Base-by-base conservation (phyloP, 2,329 filamentous ascomycete genomes). In the Cordyceps javanica region DNA sequence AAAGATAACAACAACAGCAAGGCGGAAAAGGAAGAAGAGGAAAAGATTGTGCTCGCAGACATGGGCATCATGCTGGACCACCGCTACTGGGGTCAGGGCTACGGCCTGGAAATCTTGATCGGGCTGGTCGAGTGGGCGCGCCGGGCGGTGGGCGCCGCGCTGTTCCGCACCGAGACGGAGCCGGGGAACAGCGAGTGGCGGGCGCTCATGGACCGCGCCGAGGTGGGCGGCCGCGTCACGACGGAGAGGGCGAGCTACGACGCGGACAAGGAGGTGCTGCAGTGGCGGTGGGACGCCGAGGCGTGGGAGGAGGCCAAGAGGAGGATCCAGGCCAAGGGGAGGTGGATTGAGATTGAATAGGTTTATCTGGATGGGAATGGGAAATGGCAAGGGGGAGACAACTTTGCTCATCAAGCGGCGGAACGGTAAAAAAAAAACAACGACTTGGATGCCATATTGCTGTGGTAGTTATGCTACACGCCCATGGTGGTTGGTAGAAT, bases 51-150 rank as follows among this genome's bases (percentile, higher is more conserved):
- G 9, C 36, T 62, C 14, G 58, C 58, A 19, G 63, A 67, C 49
- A 58, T 58, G 11, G 66, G 63, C 5, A 48, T 62, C 1, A 52
- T 66, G 21, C 62, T 68, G 23, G 62, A 66, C 50, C 60, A 64
- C 42, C 60, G 50, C 0, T 60, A 63, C 57, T 59, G 57, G 39
- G 58, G 62, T 5, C 61, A 48, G 51, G 64, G 66, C 0, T 64
- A 60, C 28, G 64, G 63, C 13, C 42, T 57, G 6, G 66, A 68
- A 58, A 55, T 62, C 0, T 14, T 67, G 7, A 57, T 62, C 34
- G 62, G 59, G 1, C 23, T 64, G 13, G 21, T 66, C 10, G 62
- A 67, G 28, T 65, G 64, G 44, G 63, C 61, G 14, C 58, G 67
- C 13, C 19, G 55, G 13, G 58, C 57, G 11, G 44, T 68, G 11